Base-by-base conservation (phyloP, 768 basidiomycete species). In the Auricularia auricula-judae region DNA sequence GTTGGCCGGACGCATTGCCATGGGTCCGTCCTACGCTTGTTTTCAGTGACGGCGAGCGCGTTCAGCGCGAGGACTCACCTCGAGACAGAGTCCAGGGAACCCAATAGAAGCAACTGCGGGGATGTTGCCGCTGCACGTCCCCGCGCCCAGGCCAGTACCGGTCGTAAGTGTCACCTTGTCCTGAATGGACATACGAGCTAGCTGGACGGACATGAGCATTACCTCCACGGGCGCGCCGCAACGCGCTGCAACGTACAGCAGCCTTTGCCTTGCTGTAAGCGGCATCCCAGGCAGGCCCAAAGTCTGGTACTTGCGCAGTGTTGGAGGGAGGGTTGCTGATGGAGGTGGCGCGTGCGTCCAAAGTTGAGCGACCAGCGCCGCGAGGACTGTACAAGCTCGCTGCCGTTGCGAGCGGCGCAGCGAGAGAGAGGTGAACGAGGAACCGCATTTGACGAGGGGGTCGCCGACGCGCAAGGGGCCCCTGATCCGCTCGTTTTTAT, bases 21-120 rank as follows among this genome's bases (percentile, higher is more conserved):
- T 47, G 53, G 66, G 66, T 29, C 65, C 58, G 29, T 65, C 56
- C 56, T 59, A 23, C 14, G 23, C 4, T 4, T 44, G n/a, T 5
- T 12, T 5, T 51, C 5, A 51, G 47, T 11, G 18, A 51, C 14
- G 5, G 47, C 47, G 10, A 18, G 47, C 47, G 21, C 47, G 16
- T 5, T 5, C 47, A 18, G 5, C 18, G 47, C 8, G 10, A 35
- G 4, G 33, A 66, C 76, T 1, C 21, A 83, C 85, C 75, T 90
- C 84, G 23, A 91, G 80, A 72, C 89, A 91, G 18, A 90, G 75
- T 33, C 89, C 87, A 0, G 86, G 86, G 74, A 82, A 90, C 53
- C 72, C 69, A 56, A 82, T 81, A 4, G 79, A 76, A 5, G 76
- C 71, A 23, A 82, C 76, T 33, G 81, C 72, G 4, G 77, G 77